These are phyloP conservation scores for Russula sp. DNA, from an alignment of 768 basidiomycete species.

Conservation along the genomic window DNA sequence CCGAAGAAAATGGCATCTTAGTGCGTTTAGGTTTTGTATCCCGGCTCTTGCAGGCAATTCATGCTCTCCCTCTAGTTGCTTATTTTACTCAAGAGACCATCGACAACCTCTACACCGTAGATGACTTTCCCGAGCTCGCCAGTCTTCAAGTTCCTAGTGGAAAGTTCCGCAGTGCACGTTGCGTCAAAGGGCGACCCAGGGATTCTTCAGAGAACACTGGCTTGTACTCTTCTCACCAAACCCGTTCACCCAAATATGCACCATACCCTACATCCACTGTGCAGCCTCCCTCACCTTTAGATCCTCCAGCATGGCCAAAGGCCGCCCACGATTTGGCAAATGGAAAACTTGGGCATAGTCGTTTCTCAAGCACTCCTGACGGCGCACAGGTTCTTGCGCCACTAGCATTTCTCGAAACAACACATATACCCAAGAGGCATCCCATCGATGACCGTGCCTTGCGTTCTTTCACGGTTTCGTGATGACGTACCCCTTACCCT, in stretches of 20 bases:
- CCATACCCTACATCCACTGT: conserved; percentile 21
- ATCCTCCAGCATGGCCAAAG: conserved; percentile 27
- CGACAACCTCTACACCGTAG: conserved; percentile 35
- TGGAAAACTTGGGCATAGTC: conserved; percentile 29
- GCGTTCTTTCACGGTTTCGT: conserved; percentile 49
- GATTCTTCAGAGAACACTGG: conserved; percentile 16
- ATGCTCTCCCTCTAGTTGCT: conserved; percentile 36
- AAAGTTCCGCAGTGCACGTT: conserved; percentile 37
- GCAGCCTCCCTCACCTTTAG: conserved; percentile 25
- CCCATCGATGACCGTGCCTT: conserved; percentile 69
- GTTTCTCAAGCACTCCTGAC: conserved; percentile 24
- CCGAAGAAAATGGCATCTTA: conserved; percentile 79
- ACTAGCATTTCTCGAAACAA: conserved; percentile 57
- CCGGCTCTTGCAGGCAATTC: conserved; percentile 5
- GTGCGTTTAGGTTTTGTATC: conserved; percentile 42
- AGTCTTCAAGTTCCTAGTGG: conserved; percentile 37
- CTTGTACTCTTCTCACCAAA: conserved; percentile 21
- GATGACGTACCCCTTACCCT: conserved; percentile 15
- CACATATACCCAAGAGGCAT: conserved; percentile 61
- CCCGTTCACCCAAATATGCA: conserved; percentile 23
- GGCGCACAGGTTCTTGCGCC: conserved; percentile 49
- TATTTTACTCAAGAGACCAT: conserved; percentile 41
- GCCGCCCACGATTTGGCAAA: conserved; percentile 22
- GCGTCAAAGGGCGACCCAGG: conserved; percentile 34
- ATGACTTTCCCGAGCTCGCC: conserved; percentile 37